Percentiles rank a stretch among this genome's conserved stretches.
phyloP scores from a whole-genome alignment of 1,284 basidiomycete genomes.

The Tilletia horrida region DNA sequence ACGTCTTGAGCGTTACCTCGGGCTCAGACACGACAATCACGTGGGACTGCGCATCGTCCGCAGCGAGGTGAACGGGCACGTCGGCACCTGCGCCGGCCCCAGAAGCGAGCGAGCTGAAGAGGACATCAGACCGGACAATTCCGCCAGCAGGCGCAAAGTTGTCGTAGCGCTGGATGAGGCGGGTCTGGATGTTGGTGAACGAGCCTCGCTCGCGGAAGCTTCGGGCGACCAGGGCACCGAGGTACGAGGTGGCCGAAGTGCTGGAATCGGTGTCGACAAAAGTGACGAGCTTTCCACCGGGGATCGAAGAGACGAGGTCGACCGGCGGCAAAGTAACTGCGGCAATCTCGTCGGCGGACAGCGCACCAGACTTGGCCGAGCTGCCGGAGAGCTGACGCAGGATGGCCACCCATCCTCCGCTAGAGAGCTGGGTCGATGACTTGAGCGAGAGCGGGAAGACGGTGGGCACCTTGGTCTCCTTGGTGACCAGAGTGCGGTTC shows the following conservation, averaged over 20 bases:
- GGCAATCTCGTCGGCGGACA: slow-evolving; percentile 29
- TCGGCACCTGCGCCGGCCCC: slow-evolving; percentile 31
- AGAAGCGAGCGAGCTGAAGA: slow-evolving; percentile 28
- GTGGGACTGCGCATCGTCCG: slow-evolving; percentile 37
- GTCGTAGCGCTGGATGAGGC: slow-evolving; percentile 51
- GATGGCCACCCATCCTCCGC: slow-evolving; percentile 8
- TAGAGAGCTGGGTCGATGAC: background rate
- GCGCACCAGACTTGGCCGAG: background rate
- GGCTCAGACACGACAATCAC: slow-evolving; percentile 47
- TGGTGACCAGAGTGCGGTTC: slow-evolving; percentile 1
- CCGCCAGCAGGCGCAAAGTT: slow-evolving; percentile 46
- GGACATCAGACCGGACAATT: slow-evolving; percentile 46
- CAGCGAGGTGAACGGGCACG: slow-evolving; percentile 42
- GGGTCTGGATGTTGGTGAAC: slow-evolving; percentile 31
- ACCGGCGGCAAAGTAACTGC: slow-evolving; percentile 23
- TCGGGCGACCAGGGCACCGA: slow-evolving; percentile 41
- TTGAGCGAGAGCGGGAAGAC: slow-evolving; percentile 16
- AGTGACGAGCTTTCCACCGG: slow-evolving; percentile 34
- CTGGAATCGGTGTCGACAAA: slow-evolving; percentile 48
- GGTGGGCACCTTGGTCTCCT: slow-evolving; percentile 11
- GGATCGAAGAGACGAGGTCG: slow-evolving; percentile 39
- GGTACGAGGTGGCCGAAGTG: slow-evolving; percentile 34
- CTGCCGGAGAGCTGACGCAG: slow-evolving; percentile 3
- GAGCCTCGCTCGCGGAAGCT: slow-evolving; percentile 38
- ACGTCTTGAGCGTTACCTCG: slow-evolving; percentile 40